Base-by-base conservation (phyloP, 768 basidiomycete genomes). In the Tubosaeta brunneosetosa region DNA sequence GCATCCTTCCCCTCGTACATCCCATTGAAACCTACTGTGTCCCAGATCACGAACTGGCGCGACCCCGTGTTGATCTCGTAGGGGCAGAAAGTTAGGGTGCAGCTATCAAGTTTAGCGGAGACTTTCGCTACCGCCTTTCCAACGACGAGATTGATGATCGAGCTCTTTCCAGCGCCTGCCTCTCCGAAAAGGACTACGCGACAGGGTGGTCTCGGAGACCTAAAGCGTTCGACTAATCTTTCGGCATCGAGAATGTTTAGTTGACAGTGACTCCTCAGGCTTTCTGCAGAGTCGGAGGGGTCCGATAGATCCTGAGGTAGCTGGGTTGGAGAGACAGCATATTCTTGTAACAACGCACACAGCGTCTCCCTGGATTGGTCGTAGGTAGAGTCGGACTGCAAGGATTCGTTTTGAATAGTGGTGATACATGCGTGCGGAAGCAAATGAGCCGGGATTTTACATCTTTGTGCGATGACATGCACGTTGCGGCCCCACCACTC, bases 141-240 rank as follows among this genome's bases (percentile, higher is more conserved):
- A n/a, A 55, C 47, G 25, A 76, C 27, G 56, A 78, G 68, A 55
- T 77, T 77, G 53, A 76, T 55, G 41, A 77, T 51, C 0, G 73
- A 72, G 48, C 73, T 73, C 53, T 78, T 77, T 41, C 71, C 70
- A n/a, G 44, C 53, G 27, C 75, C 75, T 0, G 69, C 57, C 43
- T 75, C 73, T 6, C 76, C 75, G 40, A 77, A 76, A 14, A 77
- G 38, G 42, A 77, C 57, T 6, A 67, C 56, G 34, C 69, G 72
- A 44, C 61, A 55, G 40, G 54, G 55, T n/a, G 56, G 60, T 36
- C 34, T 44, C 7, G 55, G 53, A 1, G 13, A 47, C 27, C 17
- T 55, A 37, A 65, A 59, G 12, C 38, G 57, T 34, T 50, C 47
- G 31, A 57, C 49, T 25, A 65, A 31, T 17, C 7, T 34, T 6